phyloP scores from a whole-genome alignment of 2,329 filamentous ascomycete species.

The Zymoseptoria passerinii region DNA sequence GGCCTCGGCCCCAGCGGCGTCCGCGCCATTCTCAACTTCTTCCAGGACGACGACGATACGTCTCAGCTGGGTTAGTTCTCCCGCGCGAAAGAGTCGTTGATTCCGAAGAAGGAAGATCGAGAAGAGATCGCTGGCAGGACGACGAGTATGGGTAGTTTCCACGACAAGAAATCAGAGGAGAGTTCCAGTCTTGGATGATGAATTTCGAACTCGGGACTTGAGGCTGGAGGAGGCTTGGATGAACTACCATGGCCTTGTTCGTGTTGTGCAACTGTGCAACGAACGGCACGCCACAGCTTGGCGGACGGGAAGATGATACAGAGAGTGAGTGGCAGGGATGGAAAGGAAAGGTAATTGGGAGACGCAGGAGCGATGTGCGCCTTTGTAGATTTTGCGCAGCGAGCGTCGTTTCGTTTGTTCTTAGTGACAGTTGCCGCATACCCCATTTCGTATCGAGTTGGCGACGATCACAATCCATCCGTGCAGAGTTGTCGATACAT shows the following conservation, averaged over 20 bases:
- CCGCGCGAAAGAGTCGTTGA: background rate
- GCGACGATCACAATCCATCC: background rate
- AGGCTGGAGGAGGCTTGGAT: background rate
- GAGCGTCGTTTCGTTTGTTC: background rate
- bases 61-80: constrained; percentile 12
- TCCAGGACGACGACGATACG: constrained; percentile 50
- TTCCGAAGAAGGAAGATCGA: background rate
- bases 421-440: background rate
- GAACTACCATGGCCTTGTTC: background rate
- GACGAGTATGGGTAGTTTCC: background rate
- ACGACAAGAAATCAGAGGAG: background rate
- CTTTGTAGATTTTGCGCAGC: background rate
- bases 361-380: background rate
- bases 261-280: background rate
- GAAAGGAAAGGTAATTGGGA: background rate
- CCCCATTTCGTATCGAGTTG: background rate
- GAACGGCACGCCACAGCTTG: background rate
- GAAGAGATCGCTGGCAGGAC: background rate
- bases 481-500: background rate
- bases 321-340: background rate
- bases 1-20: constrained; percentile 75
- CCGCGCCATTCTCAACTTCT: constrained; percentile 81
- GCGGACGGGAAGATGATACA: background rate
- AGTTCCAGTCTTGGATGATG: background rate
- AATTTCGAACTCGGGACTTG: background rate